Base-by-base conservation (phyloP, 331 rosid genomes). In the Erythrophleum ivorense region DNA sequence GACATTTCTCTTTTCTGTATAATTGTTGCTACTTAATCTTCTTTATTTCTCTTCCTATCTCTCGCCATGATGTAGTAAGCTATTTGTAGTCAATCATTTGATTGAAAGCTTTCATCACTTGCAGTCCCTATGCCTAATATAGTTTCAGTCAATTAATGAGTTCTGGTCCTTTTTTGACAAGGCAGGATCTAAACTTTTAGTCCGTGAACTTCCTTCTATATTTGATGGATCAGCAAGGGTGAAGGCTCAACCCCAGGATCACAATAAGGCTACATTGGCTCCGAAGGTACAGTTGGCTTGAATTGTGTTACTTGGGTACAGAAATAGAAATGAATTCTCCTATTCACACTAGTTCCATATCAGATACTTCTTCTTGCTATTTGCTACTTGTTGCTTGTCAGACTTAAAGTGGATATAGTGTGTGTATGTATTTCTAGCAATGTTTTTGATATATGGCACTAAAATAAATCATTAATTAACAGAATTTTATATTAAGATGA, bases 201-300 rank as follows among this genome's bases (percentile, higher is more conserved):
- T 93, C 80, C 74, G 76, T 46, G 93, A 91, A 85, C 98, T 95
- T 89, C 93, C 97, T 76, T 91, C 89, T 59, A 91, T 92, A 88
- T 84, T 95, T 81, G 98, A 93, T 82, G 98, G 98, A 77, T 89
- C 95, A 18, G 97, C 98, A 5, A 87, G 85, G 77, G 75, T 45
- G 75, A 91, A 90, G 64, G 97, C 97, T 31, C 81, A 73, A 72
- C 89, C 93, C 71, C 99, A 95, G 81, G 97, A 91, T 79, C 88
- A 95, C 74, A 88, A 90, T 55, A 86, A 85, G 86, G 94, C 85
- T 84, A 93, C 97, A 65, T 84, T 85, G 86, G 98, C 98, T 59
- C 96, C 98, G 43, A 95, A 95, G 98, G 97, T 93, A 87, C 57
- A 76, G 73, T 57, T 77, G 80, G 77, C 78, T 74, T 80, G 50